Percentiles rank a stretch among this genome's conserved stretches.
Evolutionary conservation across 2,329 filamentous ascomycete species (phyloP).

Genomic region (Drechslera avenae): DNA sequence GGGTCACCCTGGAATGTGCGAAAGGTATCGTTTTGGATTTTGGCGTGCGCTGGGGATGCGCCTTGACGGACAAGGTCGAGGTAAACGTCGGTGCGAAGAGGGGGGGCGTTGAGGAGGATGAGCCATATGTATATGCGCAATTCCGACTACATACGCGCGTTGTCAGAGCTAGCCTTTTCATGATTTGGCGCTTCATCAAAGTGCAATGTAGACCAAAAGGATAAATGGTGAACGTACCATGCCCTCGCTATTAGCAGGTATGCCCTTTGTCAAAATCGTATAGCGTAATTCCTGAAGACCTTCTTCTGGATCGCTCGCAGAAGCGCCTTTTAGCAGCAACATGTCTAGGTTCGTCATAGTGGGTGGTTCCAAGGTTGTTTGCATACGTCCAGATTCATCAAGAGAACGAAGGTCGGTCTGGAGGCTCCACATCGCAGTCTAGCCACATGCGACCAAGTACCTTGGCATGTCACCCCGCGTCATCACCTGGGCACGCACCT

Average conservation of each 20-base stretch:
- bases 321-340: slow-evolving; percentile 79
- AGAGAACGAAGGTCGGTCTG: slow-evolving; percentile 6
- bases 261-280: slow-evolving; percentile 75
- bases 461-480: slow-evolving; percentile 6
- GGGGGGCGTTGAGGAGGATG: slow-evolving; percentile 84
- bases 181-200: no score
- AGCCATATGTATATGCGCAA: slow-evolving; percentile 96
- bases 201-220: neutral
- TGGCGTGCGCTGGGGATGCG: slow-evolving; percentile 90
- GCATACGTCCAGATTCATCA: slow-evolving; percentile 8
- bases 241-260: slow-evolving; percentile 78
- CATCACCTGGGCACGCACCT: neutral
- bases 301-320: slow-evolving; percentile 68
- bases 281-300: slow-evolving; percentile 73
- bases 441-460: slow-evolving; percentile 1
- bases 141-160: slow-evolving; percentile 67
- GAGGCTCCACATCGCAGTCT: neutral
- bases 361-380: slow-evolving; percentile 11
- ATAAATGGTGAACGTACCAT: slow-evolving; percentile 62
- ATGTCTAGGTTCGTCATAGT: slow-evolving; percentile 64
- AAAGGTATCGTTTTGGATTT: slow-evolving; percentile 98
- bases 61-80: slow-evolving; percentile 89
- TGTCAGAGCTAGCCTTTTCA: no score
- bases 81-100: slow-evolving; percentile 85
- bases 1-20: slow-evolving; percentile 95